These are phyloP conservation scores for Penicillium digitatum DNA, from an alignment of 2,329 filamentous ascomycete genomes.

Conservation along the genomic window DNA sequence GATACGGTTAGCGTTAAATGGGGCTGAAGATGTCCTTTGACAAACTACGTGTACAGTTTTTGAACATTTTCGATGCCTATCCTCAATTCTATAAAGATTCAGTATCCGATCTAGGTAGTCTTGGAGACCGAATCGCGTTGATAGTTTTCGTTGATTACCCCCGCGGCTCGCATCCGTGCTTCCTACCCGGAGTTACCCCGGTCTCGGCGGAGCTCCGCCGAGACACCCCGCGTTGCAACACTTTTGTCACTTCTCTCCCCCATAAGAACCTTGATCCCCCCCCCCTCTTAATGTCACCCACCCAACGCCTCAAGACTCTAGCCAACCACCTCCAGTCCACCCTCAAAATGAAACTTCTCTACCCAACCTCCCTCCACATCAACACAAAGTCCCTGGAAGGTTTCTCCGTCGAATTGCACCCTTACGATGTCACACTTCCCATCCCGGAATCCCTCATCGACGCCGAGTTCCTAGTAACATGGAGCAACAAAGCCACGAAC, in stretches of 20 bases:
- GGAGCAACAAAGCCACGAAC: slow-evolving; percentile 57
- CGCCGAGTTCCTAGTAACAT: slow-evolving; percentile 59
- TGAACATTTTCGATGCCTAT: background rate
- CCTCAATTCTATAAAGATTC: too few relatives aligned
- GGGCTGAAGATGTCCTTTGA: background rate
- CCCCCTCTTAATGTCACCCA: slow-evolving; percentile 4
- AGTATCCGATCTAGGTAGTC: too few relatives aligned
- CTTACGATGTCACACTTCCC: slow-evolving; percentile 56
- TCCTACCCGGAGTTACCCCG: background rate
- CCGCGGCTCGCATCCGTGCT: background rate
- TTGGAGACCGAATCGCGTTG: background rate
- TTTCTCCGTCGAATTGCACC: slow-evolving; percentile 55
- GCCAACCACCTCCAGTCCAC: background rate
- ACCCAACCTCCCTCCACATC: slow-evolving; percentile 60
- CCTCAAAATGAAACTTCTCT: slow-evolving; percentile 56
- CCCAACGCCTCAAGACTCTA: background rate
- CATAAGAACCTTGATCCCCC: background rate
- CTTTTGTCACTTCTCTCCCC: background rate
- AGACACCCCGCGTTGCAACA: slow-evolving; percentile 1
- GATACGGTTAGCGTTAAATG: background rate
- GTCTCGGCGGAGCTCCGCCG: slow-evolving; percentile 7
- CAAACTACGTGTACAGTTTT: background rate
- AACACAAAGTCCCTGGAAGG: slow-evolving; percentile 55
- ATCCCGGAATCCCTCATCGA: slow-evolving; percentile 58
- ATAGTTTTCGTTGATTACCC: background rate